Percentiles rank a stretch among this genome's conserved stretches.
These are phyloP conservation scores for Beauveria asiatica DNA, from an alignment of 2,329 filamentous ascomycete genomes.

Conservation along the genomic window DNA sequence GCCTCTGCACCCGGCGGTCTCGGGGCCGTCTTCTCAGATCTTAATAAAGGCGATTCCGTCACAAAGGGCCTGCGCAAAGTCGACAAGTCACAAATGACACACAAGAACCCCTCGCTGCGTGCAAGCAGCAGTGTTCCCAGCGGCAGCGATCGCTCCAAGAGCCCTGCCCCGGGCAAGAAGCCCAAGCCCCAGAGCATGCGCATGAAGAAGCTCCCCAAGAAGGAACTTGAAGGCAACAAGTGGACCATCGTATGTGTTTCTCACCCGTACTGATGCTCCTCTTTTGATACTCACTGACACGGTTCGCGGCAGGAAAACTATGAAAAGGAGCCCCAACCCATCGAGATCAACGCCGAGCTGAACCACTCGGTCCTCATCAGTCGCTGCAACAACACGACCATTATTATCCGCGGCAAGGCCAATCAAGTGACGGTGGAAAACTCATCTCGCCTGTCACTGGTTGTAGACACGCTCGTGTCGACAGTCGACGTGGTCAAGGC, in stretches of 20 bases:
- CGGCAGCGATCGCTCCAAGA: conserved; percentile 59
- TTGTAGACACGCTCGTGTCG: conserved; percentile 83
- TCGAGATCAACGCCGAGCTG: conserved; percentile 75
- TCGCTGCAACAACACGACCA: conserved; percentile 81
- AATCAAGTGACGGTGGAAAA: conserved; percentile 98
- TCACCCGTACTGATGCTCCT: background rate
- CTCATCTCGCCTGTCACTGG: conserved; percentile 70
- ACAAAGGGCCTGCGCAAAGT: conserved; percentile 88
- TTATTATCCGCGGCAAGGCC: conserved; percentile 85
- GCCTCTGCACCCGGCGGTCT: conserved; percentile 52
- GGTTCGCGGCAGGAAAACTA: conserved; percentile 64
- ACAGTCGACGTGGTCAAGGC: conserved; percentile 94
- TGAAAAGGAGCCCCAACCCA: conserved; percentile 62
- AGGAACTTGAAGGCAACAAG: conserved; percentile 80
- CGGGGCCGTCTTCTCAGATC: conserved; percentile 79
- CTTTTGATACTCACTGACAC: conserved; percentile 11
- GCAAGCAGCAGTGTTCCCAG: conserved; percentile 61
- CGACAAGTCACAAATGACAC: conserved; percentile 92
- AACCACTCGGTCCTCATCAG: conserved; percentile 87
- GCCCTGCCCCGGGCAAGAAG: conserved; percentile 79
- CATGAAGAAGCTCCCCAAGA: conserved; percentile 70
- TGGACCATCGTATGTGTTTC: conserved; percentile 67
- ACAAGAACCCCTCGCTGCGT: conserved; percentile 89
- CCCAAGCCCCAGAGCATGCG: conserved; percentile 81
- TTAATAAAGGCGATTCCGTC: conserved; percentile 84